phyloP scores from a whole-genome alignment of 129 eudicot species.

The Lactuca sativa region DNA sequence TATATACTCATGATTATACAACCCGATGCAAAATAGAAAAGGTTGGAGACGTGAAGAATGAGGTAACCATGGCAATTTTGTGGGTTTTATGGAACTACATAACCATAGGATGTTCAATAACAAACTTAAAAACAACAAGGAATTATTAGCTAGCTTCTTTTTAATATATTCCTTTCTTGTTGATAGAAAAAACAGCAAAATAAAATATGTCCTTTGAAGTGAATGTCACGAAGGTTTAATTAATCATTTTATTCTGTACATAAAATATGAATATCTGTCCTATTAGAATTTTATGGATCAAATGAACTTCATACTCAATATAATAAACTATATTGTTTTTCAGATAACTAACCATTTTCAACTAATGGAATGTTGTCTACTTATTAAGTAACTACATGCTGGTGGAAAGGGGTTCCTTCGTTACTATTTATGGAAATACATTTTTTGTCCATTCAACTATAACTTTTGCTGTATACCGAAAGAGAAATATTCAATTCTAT shows the following conservation, averaged over 20 bases:
- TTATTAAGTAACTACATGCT: slow-evolving; percentile 29
- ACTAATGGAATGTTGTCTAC: slow-evolving; percentile 26
- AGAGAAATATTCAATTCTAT: slow-evolving; percentile 10
- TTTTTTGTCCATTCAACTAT: slow-evolving; percentile 7
- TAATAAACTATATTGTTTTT: slow-evolving; percentile 6
- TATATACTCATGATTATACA: background rate
- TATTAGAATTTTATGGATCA: background rate
- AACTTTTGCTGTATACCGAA: slow-evolving; percentile 21
- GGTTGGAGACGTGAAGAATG: too few relatives aligned
- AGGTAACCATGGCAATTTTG: too few relatives aligned
- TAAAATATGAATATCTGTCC: too few relatives aligned
- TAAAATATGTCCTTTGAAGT: background rate
- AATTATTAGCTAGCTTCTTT: too few relatives aligned
- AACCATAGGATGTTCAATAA: too few relatives aligned
- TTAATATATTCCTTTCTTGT: background rate
- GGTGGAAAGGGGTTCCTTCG: slow-evolving; percentile 19
- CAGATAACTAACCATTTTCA: slow-evolving; percentile 15
- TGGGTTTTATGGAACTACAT: too few relatives aligned
- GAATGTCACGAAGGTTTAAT: background rate
- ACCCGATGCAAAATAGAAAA: background rate
- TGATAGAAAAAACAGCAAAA: background rate
- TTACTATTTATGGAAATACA: slow-evolving; percentile 31
- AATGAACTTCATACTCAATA: background rate
- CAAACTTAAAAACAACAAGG: too few relatives aligned
- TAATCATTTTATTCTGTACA: too few relatives aligned